These are phyloP conservation scores for Acacia confusa DNA, from an alignment of 306 rosid genomes.

Conservation along the genomic window DNA sequence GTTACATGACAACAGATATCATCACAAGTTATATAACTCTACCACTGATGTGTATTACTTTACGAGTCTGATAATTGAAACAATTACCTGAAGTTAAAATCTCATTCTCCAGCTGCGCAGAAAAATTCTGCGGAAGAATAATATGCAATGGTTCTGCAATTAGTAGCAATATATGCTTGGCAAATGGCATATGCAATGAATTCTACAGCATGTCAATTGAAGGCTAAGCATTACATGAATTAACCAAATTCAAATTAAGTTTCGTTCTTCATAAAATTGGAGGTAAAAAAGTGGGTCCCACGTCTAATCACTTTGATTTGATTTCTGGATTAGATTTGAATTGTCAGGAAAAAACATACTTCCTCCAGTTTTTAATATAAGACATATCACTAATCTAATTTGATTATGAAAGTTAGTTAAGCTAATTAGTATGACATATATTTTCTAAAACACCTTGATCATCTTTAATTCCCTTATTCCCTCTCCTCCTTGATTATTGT, in stretches of 20 bases:
- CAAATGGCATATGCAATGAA: slow-evolving; percentile 13
- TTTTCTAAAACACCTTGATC: no score
- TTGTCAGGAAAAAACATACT: not conserved
- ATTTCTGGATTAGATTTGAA: not conserved
- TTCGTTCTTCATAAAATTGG: slow-evolving; percentile 5
- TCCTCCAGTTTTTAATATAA: no score
- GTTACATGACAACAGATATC: not conserved
- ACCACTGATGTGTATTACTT: not conserved
- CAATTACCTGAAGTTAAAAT: slow-evolving; percentile 88
- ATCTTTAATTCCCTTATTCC: no score
- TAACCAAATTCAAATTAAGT: slow-evolving; percentile 24
- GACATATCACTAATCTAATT: no score
- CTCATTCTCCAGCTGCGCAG: slow-evolving; percentile 93
- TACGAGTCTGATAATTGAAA: slow-evolving; percentile 17
- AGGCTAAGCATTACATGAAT: slow-evolving; percentile 26
- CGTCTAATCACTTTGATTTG: not conserved
- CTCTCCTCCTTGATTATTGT: no score
- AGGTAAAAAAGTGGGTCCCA: slow-evolving; percentile 13
- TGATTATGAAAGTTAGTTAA: no score
- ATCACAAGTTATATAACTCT: not conserved
- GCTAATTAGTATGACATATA: no score
- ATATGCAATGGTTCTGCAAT: slow-evolving; percentile 18
- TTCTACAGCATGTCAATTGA: not conserved
- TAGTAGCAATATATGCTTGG: slow-evolving; percentile 19
- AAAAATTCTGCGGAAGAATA: slow-evolving; percentile 65